Evolutionary conservation across 1,284 basidiomycete species (phyloP).

Genomic region (Cystobasidium sp.): DNA sequence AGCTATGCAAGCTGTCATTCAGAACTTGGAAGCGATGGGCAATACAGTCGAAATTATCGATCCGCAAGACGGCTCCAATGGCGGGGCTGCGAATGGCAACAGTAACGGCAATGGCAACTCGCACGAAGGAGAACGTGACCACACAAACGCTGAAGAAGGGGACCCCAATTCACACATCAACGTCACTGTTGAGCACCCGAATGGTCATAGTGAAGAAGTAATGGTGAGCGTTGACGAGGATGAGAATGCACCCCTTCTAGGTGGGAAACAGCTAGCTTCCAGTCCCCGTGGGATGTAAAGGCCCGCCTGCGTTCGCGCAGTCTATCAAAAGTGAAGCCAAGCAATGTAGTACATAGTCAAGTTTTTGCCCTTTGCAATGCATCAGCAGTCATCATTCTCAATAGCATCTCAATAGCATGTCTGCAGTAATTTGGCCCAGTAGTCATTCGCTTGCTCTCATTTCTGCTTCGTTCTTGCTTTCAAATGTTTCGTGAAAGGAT

Average conservation of each 20-base stretch:
- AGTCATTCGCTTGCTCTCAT: too few species aligned
- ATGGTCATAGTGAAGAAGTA: slow-evolving; percentile 5
- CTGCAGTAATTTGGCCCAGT: too few species aligned
- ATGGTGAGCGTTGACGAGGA: slow-evolving; percentile 12
- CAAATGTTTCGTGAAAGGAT: too few species aligned
- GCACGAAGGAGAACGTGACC: not conserved
- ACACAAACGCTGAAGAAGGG: not conserved
- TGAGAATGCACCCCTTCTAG: slow-evolving; percentile 37
- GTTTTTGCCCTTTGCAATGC: too few species aligned
- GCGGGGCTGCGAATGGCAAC: not conserved
- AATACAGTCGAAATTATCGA: slow-evolving; percentile 21
- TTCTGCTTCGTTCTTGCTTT: too few species aligned
- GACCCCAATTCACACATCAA: not conserved
- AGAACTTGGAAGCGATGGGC: slow-evolving; percentile 38
- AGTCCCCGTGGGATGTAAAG: slow-evolving; percentile 7
- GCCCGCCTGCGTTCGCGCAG: not conserved
- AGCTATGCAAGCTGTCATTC: slow-evolving; percentile 40
- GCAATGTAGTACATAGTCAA: too few species aligned
- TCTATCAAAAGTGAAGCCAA: not conserved
- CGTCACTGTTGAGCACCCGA: slow-evolving; percentile 6
- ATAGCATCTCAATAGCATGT: too few species aligned
- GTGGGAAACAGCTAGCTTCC: slow-evolving; percentile 38
- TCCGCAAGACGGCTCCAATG: not conserved
- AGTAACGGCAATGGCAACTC: not conserved
- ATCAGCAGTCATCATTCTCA: too few species aligned